Evolutionary conservation across 768 basidiomycete genomes (phyloP).

Genomic region (Sarcomyxa edulis): DNA sequence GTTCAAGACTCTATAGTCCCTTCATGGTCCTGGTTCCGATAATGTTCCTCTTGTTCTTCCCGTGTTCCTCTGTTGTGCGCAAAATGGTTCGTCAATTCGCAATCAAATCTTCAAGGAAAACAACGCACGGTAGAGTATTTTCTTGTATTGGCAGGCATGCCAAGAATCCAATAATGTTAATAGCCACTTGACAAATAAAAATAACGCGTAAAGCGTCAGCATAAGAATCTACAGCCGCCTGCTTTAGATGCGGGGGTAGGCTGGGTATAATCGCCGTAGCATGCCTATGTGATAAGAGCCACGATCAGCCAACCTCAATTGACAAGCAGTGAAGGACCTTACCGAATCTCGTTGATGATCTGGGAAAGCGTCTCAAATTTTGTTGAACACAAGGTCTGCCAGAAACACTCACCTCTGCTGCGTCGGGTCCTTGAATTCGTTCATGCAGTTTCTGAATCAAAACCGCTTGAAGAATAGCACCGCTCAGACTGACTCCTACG

Average conservation of each 20-base stretch:
- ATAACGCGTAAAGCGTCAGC: conserved; percentile 74
- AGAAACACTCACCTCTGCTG: conserved; percentile 55
- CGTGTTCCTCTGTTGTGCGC: conserved; percentile 46
- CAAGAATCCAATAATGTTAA: conserved; percentile 64
- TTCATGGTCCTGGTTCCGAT: conserved; percentile 17
- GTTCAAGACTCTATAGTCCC: not conserved
- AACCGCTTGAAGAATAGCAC: conserved; percentile 79
- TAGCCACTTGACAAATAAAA: conserved; percentile 72
- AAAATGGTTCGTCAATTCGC: conserved; percentile 9
- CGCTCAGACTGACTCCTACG: conserved; percentile 85
- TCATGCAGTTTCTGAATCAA: conserved; percentile 63
- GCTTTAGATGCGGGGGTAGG: conserved; percentile 47
- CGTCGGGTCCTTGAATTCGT: conserved; percentile 72
- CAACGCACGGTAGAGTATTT: conserved; percentile 54
- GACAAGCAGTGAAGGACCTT: conserved; percentile 9
- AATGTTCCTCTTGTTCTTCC: conserved; percentile 56
- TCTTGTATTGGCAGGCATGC: conserved; percentile 74
- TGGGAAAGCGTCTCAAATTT: conserved; percentile 26
- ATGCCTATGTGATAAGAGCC: conserved; percentile 37
- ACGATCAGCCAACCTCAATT: not conserved
- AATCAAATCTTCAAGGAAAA: not conserved
- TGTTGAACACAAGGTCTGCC: conserved; percentile 9
- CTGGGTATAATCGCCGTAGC: conserved; percentile 67
- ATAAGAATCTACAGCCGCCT: conserved; percentile 73
- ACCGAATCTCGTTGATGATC: conserved; percentile 74